Evolutionary conservation across 768 basidiomycete genomes (phyloP).

Genomic region (Cyclocybe cylindracea): DNA sequence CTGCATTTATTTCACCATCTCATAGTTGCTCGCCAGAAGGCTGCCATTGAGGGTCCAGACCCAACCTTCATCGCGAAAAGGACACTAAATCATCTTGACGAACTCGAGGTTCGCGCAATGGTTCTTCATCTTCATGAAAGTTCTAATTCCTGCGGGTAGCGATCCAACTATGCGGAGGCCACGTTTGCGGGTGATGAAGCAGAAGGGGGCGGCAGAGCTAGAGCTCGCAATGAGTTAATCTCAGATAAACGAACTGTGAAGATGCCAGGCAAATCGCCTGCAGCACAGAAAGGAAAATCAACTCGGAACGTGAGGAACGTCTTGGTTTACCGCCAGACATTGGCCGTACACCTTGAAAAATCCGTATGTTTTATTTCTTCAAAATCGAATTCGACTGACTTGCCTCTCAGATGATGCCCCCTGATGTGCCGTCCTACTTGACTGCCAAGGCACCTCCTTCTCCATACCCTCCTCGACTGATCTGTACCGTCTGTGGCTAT

Average conservation of each 20-base stretch:
- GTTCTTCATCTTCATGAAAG: constrained; percentile 3
- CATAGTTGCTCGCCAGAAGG: constrained; percentile 52
- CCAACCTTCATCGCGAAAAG: constrained; percentile 75
- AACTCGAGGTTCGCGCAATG: constrained; percentile 65
- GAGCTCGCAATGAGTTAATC: constrained; percentile 66
- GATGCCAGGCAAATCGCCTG: constrained; percentile 46
- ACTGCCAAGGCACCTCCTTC: constrained; percentile 65
- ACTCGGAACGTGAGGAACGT: constrained; percentile 81
- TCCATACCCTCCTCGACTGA: constrained; percentile 61
- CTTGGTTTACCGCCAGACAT: constrained; percentile 80
- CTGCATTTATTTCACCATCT: constrained; percentile 6
- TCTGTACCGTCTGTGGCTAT: constrained; percentile 89
- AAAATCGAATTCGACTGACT: constrained; percentile 22
- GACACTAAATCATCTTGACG: constrained; percentile 76
- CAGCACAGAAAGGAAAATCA: constrained; percentile 72
- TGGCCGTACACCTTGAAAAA: constrained; percentile 74
- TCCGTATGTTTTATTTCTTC: constrained; percentile 53
- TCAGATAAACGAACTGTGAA: constrained; percentile 72
- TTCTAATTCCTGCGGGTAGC: constrained; percentile 38
- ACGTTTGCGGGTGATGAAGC: constrained; percentile 41
- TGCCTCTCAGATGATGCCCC: constrained; percentile 40
- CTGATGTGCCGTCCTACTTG: constrained; percentile 66
- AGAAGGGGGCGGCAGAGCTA: constrained; percentile 47
- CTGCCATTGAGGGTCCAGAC: constrained; percentile 44
- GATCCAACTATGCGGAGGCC: constrained; percentile 76